Base-by-base conservation (phyloP, 345 rosid genomes). In the Eucalyptus cloeziana region DNA sequence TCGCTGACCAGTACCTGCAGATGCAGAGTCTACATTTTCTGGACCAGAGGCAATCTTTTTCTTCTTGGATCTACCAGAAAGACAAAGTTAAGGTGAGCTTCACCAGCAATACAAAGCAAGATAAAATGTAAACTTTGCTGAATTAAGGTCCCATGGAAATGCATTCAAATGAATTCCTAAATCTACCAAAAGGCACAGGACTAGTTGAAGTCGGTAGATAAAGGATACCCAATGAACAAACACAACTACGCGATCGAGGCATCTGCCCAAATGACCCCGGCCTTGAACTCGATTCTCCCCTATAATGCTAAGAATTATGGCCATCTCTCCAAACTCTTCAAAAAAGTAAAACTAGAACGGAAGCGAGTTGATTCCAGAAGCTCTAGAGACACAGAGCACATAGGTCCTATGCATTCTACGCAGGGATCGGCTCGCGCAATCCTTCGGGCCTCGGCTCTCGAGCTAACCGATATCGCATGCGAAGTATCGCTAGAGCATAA, bases 51-150 rank as follows among this genome's bases (percentile, higher is more conserved):
- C 89, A 51, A 91, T 89, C 93, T 91, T 96, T 89, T 95, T 96
- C 90, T 95, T 92, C 91, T 96, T 96, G 80, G 95, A 93, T 93
- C 94, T 96, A 88, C 27, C 25, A 13, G 85, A 76, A 76, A 40
- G 8, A 76, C 43, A 76, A 76, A 76, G 47, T 76, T 76, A 40
- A 76, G 24, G 85, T 40, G 85, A 76, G 30, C 85, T 76, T 76
- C 30, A 22, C 85, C 85, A 76, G 85, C 85, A 76, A 37, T 21
- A 76, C 30, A 76, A 40, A 76, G 85, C 85, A 76, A 40, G 85
- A 24, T 10, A 40, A 76, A 76, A 40, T 76, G 27, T 76, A 40
- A 10, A 40, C 30, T 76, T 40, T 2, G 27, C 43, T 40, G 30
- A 40, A 76, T 76, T 37, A 71, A 71, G 83, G 83, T 40, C 83